phyloP scores from a whole-genome alignment of 2,329 filamentous ascomycete genomes.

The Fusarium goolgardi region DNA sequence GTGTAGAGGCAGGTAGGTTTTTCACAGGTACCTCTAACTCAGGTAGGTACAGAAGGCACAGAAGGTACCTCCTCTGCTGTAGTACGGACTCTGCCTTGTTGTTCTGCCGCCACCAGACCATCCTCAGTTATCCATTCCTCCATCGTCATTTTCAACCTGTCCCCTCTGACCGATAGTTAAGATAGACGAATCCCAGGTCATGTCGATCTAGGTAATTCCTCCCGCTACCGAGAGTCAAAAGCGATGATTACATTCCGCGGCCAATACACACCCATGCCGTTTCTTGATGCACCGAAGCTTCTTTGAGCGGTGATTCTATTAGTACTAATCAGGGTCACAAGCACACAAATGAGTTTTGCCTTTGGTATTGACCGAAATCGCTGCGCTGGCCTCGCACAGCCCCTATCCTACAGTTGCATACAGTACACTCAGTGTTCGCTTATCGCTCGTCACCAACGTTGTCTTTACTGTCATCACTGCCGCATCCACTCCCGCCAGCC shows the following conservation, averaged over 20 bases:
- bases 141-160: conserved; percentile 15
- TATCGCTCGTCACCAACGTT: conserved; percentile 23
- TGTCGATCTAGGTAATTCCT: conserved; percentile 28
- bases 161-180: conserved; percentile 16
- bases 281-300: conserved; percentile 9
- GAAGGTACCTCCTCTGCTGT: background rate
- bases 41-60: background rate
- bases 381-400: conserved; percentile 36
- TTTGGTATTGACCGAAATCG: conserved; percentile 36
- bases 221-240: conserved; percentile 35
- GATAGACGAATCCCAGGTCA: conserved; percentile 14
- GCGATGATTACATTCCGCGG: conserved; percentile 1
- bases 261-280: background rate
- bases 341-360: conserved; percentile 25
- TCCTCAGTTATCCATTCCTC: background rate
- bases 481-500: conserved; percentile 39
- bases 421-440: conserved; percentile 12
- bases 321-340: conserved; percentile 16
- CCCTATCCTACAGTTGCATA: conserved; percentile 23
- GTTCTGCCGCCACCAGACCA: conserved; percentile 11
- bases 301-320: background rate
- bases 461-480: conserved; percentile 20
- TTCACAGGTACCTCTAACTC: too few species aligned
- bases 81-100: conserved; percentile 24
- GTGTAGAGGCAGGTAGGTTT: background rate